phyloP scores from a whole-genome alignment of 306 rosid genomes.

The Prosopis cineraria region DNA sequence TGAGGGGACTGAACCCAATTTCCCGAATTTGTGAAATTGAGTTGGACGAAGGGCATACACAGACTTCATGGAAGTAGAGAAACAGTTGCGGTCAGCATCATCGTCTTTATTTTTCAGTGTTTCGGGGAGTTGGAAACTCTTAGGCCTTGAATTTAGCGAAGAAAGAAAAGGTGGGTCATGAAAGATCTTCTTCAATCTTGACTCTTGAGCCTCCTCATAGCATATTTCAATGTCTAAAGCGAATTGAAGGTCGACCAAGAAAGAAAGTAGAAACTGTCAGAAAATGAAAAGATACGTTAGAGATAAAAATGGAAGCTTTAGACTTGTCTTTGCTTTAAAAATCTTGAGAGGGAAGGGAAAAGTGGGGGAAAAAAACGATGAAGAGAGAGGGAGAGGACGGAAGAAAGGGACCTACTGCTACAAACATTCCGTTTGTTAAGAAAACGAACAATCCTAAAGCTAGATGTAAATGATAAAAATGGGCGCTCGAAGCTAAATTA shows the following conservation, averaged over 20 bases:
- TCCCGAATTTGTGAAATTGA: conserved; percentile 24
- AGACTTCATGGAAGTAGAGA: conserved; percentile 30
- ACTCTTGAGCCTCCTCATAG: neutral
- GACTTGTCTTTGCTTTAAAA: conserved; percentile 31
- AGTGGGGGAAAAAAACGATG: neutral
- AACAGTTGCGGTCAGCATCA: conserved; percentile 24
- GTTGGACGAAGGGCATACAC: conserved; percentile 2
- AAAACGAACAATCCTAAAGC: neutral
- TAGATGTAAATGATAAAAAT: no score
- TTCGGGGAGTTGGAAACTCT: conserved; percentile 42
- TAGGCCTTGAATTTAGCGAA: conserved; percentile 53
- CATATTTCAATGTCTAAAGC: conserved; percentile 48
- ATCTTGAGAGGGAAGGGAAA: conserved; percentile 41
- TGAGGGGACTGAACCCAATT: conserved; percentile 17
- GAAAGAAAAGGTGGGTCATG: conserved; percentile 33
- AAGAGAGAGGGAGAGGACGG: neutral
- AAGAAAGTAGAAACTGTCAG: conserved; percentile 30
- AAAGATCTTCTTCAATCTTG: conserved; percentile 46
- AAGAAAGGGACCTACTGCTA: neutral
- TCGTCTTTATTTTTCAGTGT: conserved; percentile 18
- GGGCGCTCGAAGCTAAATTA: no score
- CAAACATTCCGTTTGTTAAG: neutral
- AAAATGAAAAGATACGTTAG: conserved; percentile 31
- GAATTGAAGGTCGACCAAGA: conserved; percentile 39
- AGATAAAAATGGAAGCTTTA: conserved; percentile 30